phyloP scores from a whole-genome alignment of 768 basidiomycete genomes.

The Mycena filopes region DNA sequence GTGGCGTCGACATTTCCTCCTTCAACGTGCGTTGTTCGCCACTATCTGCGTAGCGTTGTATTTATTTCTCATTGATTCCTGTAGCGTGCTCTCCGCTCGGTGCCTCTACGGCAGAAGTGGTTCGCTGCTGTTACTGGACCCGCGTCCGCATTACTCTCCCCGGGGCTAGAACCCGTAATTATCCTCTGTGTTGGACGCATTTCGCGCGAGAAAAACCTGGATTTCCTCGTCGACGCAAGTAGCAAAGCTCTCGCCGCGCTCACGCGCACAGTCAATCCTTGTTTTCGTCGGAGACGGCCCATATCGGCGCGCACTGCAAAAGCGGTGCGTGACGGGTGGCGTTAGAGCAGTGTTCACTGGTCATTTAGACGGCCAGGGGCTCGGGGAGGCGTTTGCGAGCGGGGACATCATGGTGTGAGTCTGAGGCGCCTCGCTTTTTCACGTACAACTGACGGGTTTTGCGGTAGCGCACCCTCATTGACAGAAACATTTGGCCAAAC shows the following conservation, averaged over 20 bases:
- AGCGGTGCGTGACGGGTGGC: neutral
- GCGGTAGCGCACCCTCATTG: slow-evolving; percentile 18
- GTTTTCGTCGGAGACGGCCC: slow-evolving; percentile 20
- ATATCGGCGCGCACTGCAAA: neutral
- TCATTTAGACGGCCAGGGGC: slow-evolving; percentile 8
- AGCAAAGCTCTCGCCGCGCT: neutral
- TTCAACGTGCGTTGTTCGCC: slow-evolving; percentile 8
- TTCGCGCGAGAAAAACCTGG: slow-evolving; percentile 29
- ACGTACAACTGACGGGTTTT: neutral
- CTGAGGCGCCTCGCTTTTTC: neutral
- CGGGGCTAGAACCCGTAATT: neutral
- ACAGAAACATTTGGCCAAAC: slow-evolving; percentile 31
- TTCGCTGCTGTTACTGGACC: too few relatives aligned
- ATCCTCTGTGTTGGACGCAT: slow-evolving; percentile 27
- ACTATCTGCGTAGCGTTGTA: neutral
- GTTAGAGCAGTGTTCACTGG: slow-evolving; percentile 21
- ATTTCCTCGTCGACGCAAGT: slow-evolving; percentile 1
- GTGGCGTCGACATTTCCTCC: slow-evolving; percentile 3
- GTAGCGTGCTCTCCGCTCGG: neutral
- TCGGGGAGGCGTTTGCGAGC: slow-evolving; percentile 27
- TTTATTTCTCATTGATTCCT: neutral
- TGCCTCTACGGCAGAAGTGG: too few relatives aligned
- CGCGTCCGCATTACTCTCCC: too few relatives aligned
- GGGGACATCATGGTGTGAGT: slow-evolving; percentile 22
- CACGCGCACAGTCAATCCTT: neutral